Base-by-base conservation (phyloP, 805 yeast genomes). In the Pichia paraexigua region DNA sequence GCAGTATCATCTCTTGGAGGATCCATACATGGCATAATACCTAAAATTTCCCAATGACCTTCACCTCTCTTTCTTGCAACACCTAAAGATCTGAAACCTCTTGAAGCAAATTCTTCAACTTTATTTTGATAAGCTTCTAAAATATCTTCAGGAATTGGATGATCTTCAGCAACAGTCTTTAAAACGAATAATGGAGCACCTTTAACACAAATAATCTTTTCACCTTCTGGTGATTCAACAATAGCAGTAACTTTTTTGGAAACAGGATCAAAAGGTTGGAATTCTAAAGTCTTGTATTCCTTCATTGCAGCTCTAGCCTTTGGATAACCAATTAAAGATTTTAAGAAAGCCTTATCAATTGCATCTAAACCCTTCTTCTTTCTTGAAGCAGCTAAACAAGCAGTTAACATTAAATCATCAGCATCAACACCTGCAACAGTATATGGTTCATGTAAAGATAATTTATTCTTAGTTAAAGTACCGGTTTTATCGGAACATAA, bases 1-100 rank as follows among this genome's bases (percentile, higher is more conserved):
- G 95, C 96, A 78, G 97, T 90, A 75, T 90, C 97, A 76, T 90
- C 95, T 83, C 97, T 87, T 76, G 97, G 97, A 68, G 97, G 97
- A 76, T 90, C 97, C 91, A 87, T 86, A 78, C 96, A 89, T 74
- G 97, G 97, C 96, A 90, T 89, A 72, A 90, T 91, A 72, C 97
- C 97, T 69, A 90, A 78, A 64, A 90, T 89, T 77, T 90, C 96
- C 96, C 96, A 90, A 83, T 87, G 95, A 66, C 95, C 95, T 75
- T 88, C 96, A 76, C 95, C 96, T 79, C 95, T 84, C 88, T 88
- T 88, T 82, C 97, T 87, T 60, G 97, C 97, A 78, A 90, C 96
- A 85, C 97, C 97, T 71, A 90, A 80, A 68, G 97, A 90, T 77
- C 97, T 82, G 92, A 88, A 90, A 82, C 97, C 97, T 83, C 96